A percentile compares a stretch with the other conserved stretches of the same genome.
These are phyloP conservation scores for Cytospora chrysosperma DNA, from an alignment of 2,329 filamentous ascomycete species.

Conservation along the genomic window DNA sequence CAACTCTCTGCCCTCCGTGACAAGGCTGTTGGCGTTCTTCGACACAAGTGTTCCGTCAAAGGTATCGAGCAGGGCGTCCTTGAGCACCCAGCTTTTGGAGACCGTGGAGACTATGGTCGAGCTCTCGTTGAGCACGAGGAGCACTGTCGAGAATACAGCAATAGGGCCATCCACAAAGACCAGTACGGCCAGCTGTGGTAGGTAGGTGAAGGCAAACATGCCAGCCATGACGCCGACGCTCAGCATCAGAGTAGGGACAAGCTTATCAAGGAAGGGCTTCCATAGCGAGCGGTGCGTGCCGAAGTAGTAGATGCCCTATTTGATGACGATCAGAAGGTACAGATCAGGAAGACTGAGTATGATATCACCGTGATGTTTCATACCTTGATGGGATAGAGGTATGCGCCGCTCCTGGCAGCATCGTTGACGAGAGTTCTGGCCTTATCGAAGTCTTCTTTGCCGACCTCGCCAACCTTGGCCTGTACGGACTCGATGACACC, in stretches of 20 bases:
- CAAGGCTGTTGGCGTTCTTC: slow-evolving; percentile 55
- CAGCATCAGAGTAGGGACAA: slow-evolving; percentile 64
- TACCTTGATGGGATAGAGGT: slow-evolving; percentile 75
- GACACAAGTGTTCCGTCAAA: slow-evolving; percentile 73
- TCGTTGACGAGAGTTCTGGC: slow-evolving; percentile 63
- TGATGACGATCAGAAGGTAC: not conserved
- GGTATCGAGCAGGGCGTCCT: slow-evolving; percentile 81
- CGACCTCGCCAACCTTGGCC: slow-evolving; percentile 49
- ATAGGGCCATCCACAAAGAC: slow-evolving; percentile 83
- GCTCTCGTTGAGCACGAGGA: slow-evolving; percentile 66
- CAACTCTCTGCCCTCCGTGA: slow-evolving; percentile 73
- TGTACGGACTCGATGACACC: slow-evolving; percentile 39
- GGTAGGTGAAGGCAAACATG: slow-evolving; percentile 88
- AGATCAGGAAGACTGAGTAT: not conserved
- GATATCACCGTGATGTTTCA: not conserved
- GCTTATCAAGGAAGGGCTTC: slow-evolving; percentile 56
- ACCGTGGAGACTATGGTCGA: slow-evolving; percentile 56
- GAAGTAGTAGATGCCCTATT: slow-evolving; percentile 61
- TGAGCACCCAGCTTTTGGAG: slow-evolving; percentile 71
- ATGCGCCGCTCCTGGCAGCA: slow-evolving; percentile 73
- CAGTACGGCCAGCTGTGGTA: slow-evolving; percentile 79
- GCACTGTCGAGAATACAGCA: slow-evolving; percentile 68
- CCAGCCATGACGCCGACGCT: slow-evolving; percentile 68
- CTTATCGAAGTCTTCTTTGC: slow-evolving; percentile 68
- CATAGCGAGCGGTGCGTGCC: slow-evolving; percentile 54